These are phyloP conservation scores for Celoporthe dispersa DNA, from an alignment of 2,329 filamentous ascomycete genomes.

Conservation along the genomic window DNA sequence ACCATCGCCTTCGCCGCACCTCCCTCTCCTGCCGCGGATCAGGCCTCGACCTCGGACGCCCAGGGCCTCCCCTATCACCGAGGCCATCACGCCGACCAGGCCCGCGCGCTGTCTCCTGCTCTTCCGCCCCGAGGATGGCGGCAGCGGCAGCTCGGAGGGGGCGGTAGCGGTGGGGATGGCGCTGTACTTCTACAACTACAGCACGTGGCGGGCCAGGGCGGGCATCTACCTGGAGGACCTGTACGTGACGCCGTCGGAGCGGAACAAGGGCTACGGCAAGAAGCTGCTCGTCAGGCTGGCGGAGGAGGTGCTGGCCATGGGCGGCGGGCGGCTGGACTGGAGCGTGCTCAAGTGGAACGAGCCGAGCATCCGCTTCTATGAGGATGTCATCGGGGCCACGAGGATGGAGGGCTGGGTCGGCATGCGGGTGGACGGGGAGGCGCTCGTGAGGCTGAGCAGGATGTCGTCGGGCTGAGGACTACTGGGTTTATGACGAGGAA, in stretches of 20 bases:
- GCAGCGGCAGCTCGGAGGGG: no score
- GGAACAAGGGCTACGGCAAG: conserved; percentile 81
- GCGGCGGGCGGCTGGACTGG: conserved; percentile 84
- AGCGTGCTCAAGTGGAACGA: conserved; percentile 91
- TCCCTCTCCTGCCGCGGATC: conserved; percentile 33
- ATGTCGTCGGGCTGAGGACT: conserved; percentile 42
- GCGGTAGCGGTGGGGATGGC: conserved; percentile 71
- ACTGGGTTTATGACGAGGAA: no score
- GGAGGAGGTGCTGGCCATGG: conserved; percentile 74
- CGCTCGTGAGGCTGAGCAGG: conserved; percentile 62
- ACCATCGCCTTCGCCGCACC: conserved; percentile 78
- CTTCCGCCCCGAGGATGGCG: conserved; percentile 50
- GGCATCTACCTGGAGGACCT: conserved; percentile 95
- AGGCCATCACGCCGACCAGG: conserved; percentile 57
- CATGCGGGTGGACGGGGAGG: conserved; percentile 74
- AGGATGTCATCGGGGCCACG: conserved; percentile 65
- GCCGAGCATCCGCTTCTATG: conserved; percentile 87
- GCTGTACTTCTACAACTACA: conserved; percentile 94
- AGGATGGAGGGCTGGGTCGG: conserved; percentile 74
- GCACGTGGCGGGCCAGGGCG: conserved; percentile 84
- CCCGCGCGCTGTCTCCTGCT: conserved; percentile 79
- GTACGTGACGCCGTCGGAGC: conserved; percentile 73
- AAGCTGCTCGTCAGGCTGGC: conserved; percentile 75
- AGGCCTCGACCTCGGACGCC: conserved; percentile 40
- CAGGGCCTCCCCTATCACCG: conserved; percentile 48